A percentile compares a stretch with the other conserved stretches of the same genome.
Conservation (phyloP, 306 rosid species). For the Bauhinia variegata region DNA sequence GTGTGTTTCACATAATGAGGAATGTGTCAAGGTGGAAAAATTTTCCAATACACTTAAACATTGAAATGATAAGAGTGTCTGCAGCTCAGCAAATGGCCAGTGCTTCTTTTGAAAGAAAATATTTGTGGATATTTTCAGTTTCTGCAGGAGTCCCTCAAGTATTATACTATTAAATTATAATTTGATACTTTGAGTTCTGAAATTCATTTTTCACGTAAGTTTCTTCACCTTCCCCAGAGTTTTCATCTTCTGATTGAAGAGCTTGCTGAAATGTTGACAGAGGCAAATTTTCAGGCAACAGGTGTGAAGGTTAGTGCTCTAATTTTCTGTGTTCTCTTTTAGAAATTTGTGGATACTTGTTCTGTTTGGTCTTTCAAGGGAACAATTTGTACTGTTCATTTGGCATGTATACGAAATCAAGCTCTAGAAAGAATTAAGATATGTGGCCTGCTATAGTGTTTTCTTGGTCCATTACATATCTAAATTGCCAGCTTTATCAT, state of each 20-base stretch:
- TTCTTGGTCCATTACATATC: conserved; percentile 9
- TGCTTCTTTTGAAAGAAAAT: no score
- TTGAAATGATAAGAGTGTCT: no score
- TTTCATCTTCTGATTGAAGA: conserved; percentile 70
- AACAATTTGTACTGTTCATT: neutral
- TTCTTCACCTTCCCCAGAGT: conserved; percentile 45
- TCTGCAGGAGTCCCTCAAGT: no score
- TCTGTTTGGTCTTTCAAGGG: neutral
- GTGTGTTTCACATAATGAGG: no score
- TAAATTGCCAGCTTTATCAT: conserved; percentile 17
- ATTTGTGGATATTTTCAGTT: no score
- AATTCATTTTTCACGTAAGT: conserved; percentile 18
- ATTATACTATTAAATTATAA: conserved; percentile 5
- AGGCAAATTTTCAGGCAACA: conserved; percentile 46
- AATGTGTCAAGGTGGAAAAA: no score
- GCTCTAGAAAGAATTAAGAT: neutral
- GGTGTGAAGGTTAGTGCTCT: conserved; percentile 44
- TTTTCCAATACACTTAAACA: no score
- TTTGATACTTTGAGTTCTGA: conserved; percentile 14
- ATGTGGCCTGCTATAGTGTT: conserved; percentile 14
- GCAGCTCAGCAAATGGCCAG: no score
- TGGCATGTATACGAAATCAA: neutral
- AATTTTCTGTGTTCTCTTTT: neutral
- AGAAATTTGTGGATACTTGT: conserved; percentile 35
- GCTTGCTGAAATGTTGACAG: conserved; percentile 52